Evolutionary conservation across 441 rosid species (phyloP).

Genomic region (Omphalea diandra): DNA sequence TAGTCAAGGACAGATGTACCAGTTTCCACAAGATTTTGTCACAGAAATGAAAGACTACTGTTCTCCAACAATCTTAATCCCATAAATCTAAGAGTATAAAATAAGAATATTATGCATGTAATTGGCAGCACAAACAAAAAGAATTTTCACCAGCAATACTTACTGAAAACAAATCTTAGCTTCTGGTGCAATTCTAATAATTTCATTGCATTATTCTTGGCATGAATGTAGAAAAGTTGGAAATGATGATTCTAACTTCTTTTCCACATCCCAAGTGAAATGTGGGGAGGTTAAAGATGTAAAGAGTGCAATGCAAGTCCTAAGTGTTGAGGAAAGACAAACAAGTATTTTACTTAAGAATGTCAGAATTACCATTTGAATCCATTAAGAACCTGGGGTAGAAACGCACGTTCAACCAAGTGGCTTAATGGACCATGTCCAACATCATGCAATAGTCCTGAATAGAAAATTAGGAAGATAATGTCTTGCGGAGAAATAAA

Average conservation of each 20-base stretch:
- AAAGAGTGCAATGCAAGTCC: background rate
- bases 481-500: constrained; percentile 4
- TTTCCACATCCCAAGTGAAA: background rate
- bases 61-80: too few relatives aligned
- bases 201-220: too few relatives aligned
- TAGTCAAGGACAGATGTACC: background rate
- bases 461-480: constrained; percentile 6
- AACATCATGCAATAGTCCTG: constrained; percentile 80
- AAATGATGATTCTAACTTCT: background rate
- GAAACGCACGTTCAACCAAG: constrained; percentile 61
- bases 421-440: constrained; percentile 87
- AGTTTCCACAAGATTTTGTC: too few relatives aligned
- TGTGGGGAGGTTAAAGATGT: background rate
- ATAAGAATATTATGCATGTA: background rate
- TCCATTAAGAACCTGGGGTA: constrained; percentile 44
- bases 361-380: constrained; percentile 40
- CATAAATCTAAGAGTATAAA: too few relatives aligned
- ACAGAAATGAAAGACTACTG: constrained; percentile 7
- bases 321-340: background rate
- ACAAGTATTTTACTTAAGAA: background rate
- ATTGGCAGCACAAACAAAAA: background rate
- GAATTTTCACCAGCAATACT: too few relatives aligned
- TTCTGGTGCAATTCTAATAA: too few relatives aligned
- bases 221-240: background rate
- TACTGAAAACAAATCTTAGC: too few relatives aligned